phyloP scores from a whole-genome alignment of 2,329 filamentous ascomycete genomes.

The Sphaerulina populicola region DNA sequence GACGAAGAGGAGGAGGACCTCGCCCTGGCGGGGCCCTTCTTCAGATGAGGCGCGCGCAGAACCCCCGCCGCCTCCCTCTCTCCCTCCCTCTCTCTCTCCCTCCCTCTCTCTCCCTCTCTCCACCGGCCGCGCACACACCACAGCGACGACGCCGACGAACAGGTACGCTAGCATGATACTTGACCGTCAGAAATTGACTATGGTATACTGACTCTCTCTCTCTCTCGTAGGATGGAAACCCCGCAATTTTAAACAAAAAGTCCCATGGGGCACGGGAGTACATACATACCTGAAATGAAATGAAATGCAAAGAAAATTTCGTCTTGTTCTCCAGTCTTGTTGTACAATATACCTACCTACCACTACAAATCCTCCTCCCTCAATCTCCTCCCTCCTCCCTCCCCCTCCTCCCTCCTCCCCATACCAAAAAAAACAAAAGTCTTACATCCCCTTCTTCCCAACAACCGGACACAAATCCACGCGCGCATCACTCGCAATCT shows the following conservation, averaged over 20 bases:
- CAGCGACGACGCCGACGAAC: not conserved
- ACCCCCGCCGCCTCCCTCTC: not conserved
- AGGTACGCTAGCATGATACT: not conserved
- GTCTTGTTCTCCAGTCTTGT: too few relatives aligned
- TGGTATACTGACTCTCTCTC: not conserved
- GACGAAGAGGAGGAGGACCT: not conserved
- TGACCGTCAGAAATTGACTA: not conserved
- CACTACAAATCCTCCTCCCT: too few relatives aligned
- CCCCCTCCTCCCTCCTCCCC: too few relatives aligned
- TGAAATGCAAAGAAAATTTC: too few relatives aligned
- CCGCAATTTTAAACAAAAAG: too few relatives aligned
- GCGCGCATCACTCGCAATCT: conserved; percentile 33
- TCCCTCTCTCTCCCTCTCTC: not conserved
- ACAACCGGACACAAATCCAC: conserved; percentile 39
- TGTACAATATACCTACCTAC: too few relatives aligned
- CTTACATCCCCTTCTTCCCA: conserved; percentile 20
- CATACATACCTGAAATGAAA: too few relatives aligned
- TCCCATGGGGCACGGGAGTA: too few relatives aligned
- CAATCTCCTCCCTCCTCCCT: too few relatives aligned
- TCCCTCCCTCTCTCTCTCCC: not conserved
- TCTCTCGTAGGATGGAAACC: too few relatives aligned
- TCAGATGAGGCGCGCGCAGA: too few relatives aligned
- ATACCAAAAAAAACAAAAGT: not conserved
- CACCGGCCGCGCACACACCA: not conserved
- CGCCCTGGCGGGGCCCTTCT: too few relatives aligned